Conservation (phyloP, 306 rosid genomes). For the Lagenaria siceraria region DNA sequence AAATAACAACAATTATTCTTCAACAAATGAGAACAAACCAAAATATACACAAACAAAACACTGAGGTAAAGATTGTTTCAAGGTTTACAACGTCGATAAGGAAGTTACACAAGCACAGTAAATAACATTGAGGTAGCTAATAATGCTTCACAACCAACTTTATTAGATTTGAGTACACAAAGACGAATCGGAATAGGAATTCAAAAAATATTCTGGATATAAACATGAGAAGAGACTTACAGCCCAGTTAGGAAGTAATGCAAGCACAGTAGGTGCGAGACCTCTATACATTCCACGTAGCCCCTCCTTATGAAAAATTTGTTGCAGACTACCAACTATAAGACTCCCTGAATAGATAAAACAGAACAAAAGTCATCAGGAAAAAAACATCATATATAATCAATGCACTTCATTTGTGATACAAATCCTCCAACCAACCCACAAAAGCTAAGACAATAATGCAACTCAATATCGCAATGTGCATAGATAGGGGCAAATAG, state of each 20-base stretch:
- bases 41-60: neutral
- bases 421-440: neutral
- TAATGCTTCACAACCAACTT: neutral
- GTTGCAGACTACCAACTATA: conserved; percentile 61
- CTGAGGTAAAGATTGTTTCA: neutral
- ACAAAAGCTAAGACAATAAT: neutral
- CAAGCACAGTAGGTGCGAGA: conserved; percentile 70
- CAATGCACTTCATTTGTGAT: neutral
- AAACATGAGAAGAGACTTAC: conserved; percentile 31
- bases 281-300: conserved; percentile 90
- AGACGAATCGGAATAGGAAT: neutral
- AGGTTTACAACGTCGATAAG: neutral
- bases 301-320: conserved; percentile 72
- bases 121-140: neutral
- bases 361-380: neutral
- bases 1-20: neutral
- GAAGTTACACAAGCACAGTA: neutral
- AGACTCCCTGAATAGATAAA: conserved; percentile 42
- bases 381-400: neutral
- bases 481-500: neutral
- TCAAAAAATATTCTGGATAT: neutral
- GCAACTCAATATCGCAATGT: neutral
- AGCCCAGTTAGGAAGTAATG: conserved; percentile 90
- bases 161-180: neutral
- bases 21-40: neutral